Conservation (phyloP, 257 asterid species). For the Ocimum tenuiflorum region DNA sequence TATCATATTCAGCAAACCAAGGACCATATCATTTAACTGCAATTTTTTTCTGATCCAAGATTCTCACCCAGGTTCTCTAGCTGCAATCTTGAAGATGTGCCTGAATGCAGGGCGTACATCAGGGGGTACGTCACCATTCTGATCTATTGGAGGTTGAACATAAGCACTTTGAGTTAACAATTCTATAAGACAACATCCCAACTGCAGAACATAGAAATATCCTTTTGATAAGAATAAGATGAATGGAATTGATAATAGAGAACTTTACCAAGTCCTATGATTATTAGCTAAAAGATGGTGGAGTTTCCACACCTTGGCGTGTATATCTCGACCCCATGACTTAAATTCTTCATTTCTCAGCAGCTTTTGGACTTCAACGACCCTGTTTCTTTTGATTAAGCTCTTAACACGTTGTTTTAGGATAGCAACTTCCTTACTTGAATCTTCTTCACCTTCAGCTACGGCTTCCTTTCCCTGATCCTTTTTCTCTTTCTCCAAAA, state of each 20-base stretch:
- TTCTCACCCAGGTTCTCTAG: conserved; percentile 62
- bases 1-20: not conserved
- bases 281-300: conserved; percentile 9
- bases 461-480: conserved; percentile 27
- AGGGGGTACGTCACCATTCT: conserved; percentile 76
- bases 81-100: conserved; percentile 61
- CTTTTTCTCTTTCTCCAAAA: conserved; percentile 67
- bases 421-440: conserved; percentile 40
- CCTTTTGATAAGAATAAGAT: conserved; percentile 9
- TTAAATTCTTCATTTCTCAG: conserved; percentile 62
- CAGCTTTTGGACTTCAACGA: conserved; percentile 65
- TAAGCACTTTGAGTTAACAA: conserved; percentile 79
- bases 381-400: conserved; percentile 58
- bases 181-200: conserved; percentile 86
- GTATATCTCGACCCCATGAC: conserved; percentile 74
- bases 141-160: conserved; percentile 71
- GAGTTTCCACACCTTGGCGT: conserved; percentile 68
- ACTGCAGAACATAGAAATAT: conserved; percentile 46
- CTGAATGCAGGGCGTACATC: conserved; percentile 94
- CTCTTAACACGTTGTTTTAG: conserved; percentile 64
- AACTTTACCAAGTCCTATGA: not conserved
- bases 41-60: not conserved
- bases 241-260: not conserved
- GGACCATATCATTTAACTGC: conserved; percentile 12
- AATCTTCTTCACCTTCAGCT: conserved; percentile 41